phyloP scores from a whole-genome alignment of 1,284 basidiomycete genomes.

The Malassezia furfur region DNA sequence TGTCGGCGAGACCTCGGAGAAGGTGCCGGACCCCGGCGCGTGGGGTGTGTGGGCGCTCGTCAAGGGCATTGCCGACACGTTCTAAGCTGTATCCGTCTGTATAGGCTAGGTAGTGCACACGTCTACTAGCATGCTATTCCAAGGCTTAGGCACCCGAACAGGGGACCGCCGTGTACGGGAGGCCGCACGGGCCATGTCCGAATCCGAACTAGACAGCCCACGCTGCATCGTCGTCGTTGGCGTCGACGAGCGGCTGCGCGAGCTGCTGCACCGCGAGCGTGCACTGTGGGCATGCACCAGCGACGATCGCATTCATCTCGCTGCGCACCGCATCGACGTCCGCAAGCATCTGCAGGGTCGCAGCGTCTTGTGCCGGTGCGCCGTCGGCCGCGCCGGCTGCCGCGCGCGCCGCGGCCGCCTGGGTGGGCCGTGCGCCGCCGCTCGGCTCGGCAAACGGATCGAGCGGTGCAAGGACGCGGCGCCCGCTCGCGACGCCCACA shows the following conservation, averaged over 20 bases:
- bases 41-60: conserved; percentile 53
- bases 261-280: conserved; percentile 34
- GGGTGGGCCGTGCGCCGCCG: not conserved
- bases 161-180: too few species aligned
- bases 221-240: conserved; percentile 20
- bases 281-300: conserved; percentile 39
- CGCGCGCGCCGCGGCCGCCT: not conserved
- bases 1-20: conserved; percentile 48
- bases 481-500: conserved; percentile 32
- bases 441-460: conserved; percentile 24
- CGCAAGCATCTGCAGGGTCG: conserved; percentile 6
- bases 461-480: conserved; percentile 33
- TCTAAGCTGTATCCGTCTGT: not conserved
- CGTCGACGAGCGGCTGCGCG: conserved; percentile 22
- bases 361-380: not conserved
- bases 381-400: not conserved
- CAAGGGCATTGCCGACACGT: conserved; percentile 37
- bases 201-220: conserved; percentile 24
- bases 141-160: too few species aligned
- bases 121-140: not conserved
- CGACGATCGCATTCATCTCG: conserved; percentile 43
- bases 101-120: not conserved
- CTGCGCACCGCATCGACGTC: conserved; percentile 36
- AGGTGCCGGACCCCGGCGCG: conserved; percentile 55
- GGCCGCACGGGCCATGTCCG: too few species aligned